phyloP scores from a whole-genome alignment of 768 basidiomycete species.

The Leccinum subtestaceum region DNA sequence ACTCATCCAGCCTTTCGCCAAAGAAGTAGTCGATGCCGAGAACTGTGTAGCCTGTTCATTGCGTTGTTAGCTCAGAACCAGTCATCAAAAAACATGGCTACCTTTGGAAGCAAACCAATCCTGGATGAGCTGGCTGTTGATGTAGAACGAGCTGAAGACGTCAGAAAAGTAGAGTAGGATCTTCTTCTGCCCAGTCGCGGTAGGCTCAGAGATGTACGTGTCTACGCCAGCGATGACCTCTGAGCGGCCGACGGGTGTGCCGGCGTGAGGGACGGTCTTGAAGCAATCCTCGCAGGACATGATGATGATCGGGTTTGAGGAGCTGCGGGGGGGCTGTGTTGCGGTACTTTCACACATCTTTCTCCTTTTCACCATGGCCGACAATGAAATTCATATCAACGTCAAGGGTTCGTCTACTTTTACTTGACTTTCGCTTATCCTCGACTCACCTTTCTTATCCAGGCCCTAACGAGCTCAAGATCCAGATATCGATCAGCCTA shows the following conservation, averaged over 20 bases:
- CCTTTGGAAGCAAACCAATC: slow-evolving; percentile 64
- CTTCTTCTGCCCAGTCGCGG: slow-evolving; percentile 32
- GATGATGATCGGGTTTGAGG: slow-evolving; percentile 11
- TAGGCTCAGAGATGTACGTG: slow-evolving; percentile 55
- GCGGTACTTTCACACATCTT: background rate
- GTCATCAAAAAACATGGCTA: slow-evolving; percentile 17
- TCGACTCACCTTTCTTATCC: background rate
- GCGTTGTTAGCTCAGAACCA: background rate
- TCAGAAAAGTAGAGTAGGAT: slow-evolving; percentile 60
- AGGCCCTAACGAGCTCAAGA: slow-evolving; percentile 92
- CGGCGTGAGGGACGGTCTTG: slow-evolving; percentile 49
- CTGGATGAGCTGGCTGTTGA: slow-evolving; percentile 58
- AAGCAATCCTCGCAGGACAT: slow-evolving; percentile 53
- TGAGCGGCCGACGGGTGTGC: slow-evolving; percentile 42
- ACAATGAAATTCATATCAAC: slow-evolving; percentile 61
- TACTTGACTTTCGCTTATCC: background rate
- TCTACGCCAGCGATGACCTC: slow-evolving; percentile 36
- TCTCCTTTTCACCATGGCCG: slow-evolving; percentile 45
- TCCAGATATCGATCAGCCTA: slow-evolving; percentile 76
- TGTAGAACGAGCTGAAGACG: slow-evolving; percentile 55
- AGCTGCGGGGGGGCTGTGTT: slow-evolving; percentile 10
- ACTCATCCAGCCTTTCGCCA: slow-evolving; percentile 48
- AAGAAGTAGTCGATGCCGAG: slow-evolving; percentile 64
- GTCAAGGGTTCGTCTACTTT: slow-evolving; percentile 53
- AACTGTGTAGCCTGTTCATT: slow-evolving; percentile 43